These are phyloP conservation scores for Neurospora discreta DNA, from an alignment of 495 filamentous ascomycete genomes.

Conservation along the genomic window DNA sequence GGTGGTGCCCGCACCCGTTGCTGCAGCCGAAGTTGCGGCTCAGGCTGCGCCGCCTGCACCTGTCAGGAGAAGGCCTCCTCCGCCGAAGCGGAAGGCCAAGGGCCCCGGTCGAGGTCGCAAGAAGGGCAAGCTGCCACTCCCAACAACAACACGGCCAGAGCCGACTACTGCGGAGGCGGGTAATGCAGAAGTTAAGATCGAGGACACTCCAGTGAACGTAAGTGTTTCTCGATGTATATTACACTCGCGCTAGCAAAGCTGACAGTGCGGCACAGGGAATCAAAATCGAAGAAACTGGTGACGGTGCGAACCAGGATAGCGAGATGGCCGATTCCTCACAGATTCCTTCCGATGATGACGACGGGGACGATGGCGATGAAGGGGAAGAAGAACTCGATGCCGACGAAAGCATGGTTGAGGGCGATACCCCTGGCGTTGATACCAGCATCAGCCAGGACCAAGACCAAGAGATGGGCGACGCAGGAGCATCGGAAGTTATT, in stretches of 20 bases:
- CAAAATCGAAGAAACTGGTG: slow-evolving; percentile 30
- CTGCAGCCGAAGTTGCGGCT: slow-evolving; percentile 12
- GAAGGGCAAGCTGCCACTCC: slow-evolving; percentile 46
- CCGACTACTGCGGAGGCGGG: slow-evolving; percentile 15
- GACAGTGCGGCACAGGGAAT: slow-evolving; percentile 15
- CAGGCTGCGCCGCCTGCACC: slow-evolving; percentile 22
- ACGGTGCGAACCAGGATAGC: slow-evolving; percentile 28
- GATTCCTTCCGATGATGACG: slow-evolving; percentile 47
- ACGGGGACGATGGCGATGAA: slow-evolving; percentile 33
- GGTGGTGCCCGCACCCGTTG: slow-evolving; percentile 28
- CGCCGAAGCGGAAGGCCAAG: slow-evolving; percentile 65
- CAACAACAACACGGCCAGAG: slow-evolving; percentile 16
- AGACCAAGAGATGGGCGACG: slow-evolving; percentile 18
- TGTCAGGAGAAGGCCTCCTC: slow-evolving; percentile 51
- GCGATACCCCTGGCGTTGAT: slow-evolving; percentile 19
- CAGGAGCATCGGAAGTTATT: slow-evolving; percentile 12
- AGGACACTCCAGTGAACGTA: slow-evolving; percentile 22
- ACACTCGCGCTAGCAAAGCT: background rate
- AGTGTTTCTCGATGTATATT: background rate
- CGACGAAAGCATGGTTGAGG: slow-evolving; percentile 24
- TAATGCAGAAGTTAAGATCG: slow-evolving; percentile 13
- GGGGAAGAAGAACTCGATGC: slow-evolving; percentile 30
- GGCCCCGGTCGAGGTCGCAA: slow-evolving; percentile 56
- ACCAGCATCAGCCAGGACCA: slow-evolving; percentile 11
- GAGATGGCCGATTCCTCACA: slow-evolving; percentile 45